These are phyloP conservation scores for Podosphaera fusca DNA, from an alignment of 2,329 filamentous ascomycete genomes.

Conservation along the genomic window DNA sequence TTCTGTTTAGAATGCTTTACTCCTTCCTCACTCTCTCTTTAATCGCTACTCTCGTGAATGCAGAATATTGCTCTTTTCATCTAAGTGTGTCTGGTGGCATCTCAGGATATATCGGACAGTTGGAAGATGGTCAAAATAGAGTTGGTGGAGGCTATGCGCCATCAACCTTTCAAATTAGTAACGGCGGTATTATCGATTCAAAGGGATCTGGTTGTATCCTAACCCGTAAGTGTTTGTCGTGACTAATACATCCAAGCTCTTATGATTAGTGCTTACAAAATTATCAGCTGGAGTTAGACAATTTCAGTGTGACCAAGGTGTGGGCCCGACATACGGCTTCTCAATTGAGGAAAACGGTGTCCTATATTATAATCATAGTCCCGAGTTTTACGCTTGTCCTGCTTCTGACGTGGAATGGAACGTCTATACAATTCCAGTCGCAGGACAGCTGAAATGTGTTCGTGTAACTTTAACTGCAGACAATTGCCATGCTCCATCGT, in stretches of 20 bases:
- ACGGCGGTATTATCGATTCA: constrained; percentile 30
- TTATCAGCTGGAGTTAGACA: constrained; percentile 5
- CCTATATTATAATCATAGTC: constrained; percentile 24
- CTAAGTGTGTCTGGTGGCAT: constrained; percentile 25
- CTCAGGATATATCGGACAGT: constrained; percentile 32
- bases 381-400: constrained; percentile 36
- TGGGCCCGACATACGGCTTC: constrained; percentile 29
- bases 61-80: constrained; percentile 25
- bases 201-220: constrained; percentile 37
- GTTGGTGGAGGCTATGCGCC: constrained; percentile 24
- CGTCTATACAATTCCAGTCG: constrained; percentile 24
- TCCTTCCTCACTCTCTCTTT: neutral
- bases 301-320: constrained; percentile 25
- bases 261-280: neutral
- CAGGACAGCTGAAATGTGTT: constrained; percentile 24
- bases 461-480: constrained; percentile 23
- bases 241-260: neutral
- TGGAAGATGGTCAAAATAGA: constrained; percentile 37
- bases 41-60: neutral
- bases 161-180: constrained; percentile 30
- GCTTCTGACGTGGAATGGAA: constrained; percentile 30
- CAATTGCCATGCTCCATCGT: constrained; percentile 13
- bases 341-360: constrained; percentile 27
- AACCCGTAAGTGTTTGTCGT: constrained; percentile 21
- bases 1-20: neutral